Evolutionary conservation across 2,329 filamentous ascomycete species (phyloP).

Genomic region (Neonectria hederae): DNA sequence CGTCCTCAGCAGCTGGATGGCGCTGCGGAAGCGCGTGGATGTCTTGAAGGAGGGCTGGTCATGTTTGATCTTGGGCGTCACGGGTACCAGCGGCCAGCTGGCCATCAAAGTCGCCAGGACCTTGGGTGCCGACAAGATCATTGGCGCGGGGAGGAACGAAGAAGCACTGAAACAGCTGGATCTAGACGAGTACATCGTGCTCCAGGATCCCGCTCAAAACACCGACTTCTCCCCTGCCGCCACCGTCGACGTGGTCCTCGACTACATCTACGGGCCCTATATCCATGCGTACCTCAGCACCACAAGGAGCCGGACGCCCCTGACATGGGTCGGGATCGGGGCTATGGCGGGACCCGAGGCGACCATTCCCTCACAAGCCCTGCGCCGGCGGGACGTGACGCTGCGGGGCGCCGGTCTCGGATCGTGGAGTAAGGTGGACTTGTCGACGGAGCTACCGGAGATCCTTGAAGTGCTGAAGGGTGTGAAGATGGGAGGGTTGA

Average conservation of each 20-base stretch:
- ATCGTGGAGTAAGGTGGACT: constrained; percentile 45
- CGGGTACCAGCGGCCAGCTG: constrained; percentile 60
- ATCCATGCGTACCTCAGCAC: constrained; percentile 51
- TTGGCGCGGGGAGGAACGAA: constrained; percentile 62
- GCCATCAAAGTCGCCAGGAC: constrained; percentile 58
- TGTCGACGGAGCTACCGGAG: neutral
- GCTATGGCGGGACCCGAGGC: constrained; percentile 51
- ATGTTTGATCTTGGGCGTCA: constrained; percentile 62
- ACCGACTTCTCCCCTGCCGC: constrained; percentile 57
- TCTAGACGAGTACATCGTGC: constrained; percentile 57
- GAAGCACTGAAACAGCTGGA: constrained; percentile 52
- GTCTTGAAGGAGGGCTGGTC: constrained; percentile 52
- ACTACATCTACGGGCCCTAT: constrained; percentile 64
- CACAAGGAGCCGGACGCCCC: constrained; percentile 48
- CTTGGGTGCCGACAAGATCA: constrained; percentile 60
- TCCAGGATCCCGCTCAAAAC: constrained; percentile 51
- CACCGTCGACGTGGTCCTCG: constrained; percentile 63
- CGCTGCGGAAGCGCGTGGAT: constrained; percentile 55
- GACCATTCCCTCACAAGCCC: constrained; percentile 52
- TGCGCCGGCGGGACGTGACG: constrained; percentile 60
- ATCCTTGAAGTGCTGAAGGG: neutral
- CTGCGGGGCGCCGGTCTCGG: constrained; percentile 57
- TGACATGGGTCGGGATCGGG: constrained; percentile 65
- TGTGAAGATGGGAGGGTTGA: neutral
- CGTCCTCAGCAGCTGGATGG: constrained; percentile 67